Evolutionary conservation across 345 rosid species (phyloP).

Genomic region (Barbarea vulgaris): DNA sequence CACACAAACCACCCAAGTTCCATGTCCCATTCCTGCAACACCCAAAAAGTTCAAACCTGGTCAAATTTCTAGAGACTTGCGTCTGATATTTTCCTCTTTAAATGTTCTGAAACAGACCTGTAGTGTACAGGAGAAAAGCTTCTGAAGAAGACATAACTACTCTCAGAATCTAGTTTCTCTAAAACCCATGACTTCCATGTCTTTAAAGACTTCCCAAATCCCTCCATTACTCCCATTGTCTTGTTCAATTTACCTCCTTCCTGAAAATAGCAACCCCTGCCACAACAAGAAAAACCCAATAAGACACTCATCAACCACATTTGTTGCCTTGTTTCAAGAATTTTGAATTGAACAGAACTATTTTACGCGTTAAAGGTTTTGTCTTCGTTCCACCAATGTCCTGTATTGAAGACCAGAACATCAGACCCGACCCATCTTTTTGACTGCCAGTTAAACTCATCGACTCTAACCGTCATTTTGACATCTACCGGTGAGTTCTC

Average conservation of each 20-base stretch:
- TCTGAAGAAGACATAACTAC: conserved; percentile 65
- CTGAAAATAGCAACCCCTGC: conserved; percentile 76
- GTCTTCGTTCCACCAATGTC: conserved; percentile 86
- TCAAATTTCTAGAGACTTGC: neutral
- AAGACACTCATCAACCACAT: conserved; percentile 2
- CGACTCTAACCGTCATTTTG: conserved; percentile 56
- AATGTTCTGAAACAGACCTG: conserved; percentile 48
- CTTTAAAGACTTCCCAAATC: conserved; percentile 62
- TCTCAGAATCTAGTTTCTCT: conserved; percentile 48
- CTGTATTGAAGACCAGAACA: conserved; percentile 69
- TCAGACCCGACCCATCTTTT: conserved; percentile 66
- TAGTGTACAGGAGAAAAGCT: conserved; percentile 82
- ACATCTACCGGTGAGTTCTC: conserved; percentile 48
- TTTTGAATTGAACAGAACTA: neutral
- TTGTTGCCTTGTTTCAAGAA: neutral
- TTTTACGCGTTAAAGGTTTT: conserved; percentile 57
- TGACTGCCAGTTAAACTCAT: conserved; percentile 68
- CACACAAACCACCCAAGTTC: conserved; percentile 72
- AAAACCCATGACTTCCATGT: conserved; percentile 67
- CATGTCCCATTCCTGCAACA: conserved; percentile 67
- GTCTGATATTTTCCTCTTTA: neutral
- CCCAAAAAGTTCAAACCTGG: conserved; percentile 18
- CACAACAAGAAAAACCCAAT: neutral
- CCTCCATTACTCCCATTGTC: conserved; percentile 67
- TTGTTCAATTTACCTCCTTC: conserved; percentile 60